Evolutionary conservation across 2,329 filamentous ascomycete species (phyloP).

Genomic region (Colletotrichum sp.): DNA sequence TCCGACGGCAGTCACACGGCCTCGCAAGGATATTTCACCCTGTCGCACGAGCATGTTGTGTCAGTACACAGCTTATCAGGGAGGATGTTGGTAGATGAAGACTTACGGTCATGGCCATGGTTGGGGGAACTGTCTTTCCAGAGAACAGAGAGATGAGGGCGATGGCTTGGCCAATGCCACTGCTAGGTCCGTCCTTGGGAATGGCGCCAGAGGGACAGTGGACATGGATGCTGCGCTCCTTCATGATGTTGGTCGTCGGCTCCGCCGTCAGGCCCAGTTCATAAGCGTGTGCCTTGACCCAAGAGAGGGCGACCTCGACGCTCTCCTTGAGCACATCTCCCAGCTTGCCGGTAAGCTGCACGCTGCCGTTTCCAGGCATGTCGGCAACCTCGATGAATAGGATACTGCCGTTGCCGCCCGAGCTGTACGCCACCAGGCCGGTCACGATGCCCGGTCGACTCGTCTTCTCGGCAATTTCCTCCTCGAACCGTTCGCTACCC

Average conservation of each 20-base stretch:
- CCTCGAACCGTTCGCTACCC: constrained; percentile 91
- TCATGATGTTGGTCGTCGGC: constrained; percentile 92
- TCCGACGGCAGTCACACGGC: constrained; percentile 90
- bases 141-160: constrained; percentile 91
- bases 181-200: constrained; percentile 88
- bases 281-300: constrained; percentile 96
- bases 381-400: constrained; percentile 98
- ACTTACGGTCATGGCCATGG: constrained; percentile 90
- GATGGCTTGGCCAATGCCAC: constrained; percentile 92
- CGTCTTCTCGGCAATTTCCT: constrained; percentile 90
- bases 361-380: constrained; percentile 90
- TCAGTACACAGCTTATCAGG: constrained; percentile 1
- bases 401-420: constrained; percentile 92
- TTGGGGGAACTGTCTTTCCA: constrained; percentile 84
- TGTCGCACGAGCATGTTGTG: constrained; percentile 32
- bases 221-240: constrained; percentile 90
- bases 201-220: constrained; percentile 95
- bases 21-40: constrained; percentile 79
- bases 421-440: constrained; percentile 92
- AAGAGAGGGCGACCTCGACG: constrained; percentile 93
- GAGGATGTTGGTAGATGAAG: not conserved
- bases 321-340: constrained; percentile 97
- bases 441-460: constrained; percentile 91
- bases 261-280: constrained; percentile 84
- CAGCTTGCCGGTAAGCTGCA: constrained; percentile 95